These are phyloP conservation scores for Fraxinus xanthoxyloides DNA, from an alignment of 305 asterid species.

Conservation along the genomic window DNA sequence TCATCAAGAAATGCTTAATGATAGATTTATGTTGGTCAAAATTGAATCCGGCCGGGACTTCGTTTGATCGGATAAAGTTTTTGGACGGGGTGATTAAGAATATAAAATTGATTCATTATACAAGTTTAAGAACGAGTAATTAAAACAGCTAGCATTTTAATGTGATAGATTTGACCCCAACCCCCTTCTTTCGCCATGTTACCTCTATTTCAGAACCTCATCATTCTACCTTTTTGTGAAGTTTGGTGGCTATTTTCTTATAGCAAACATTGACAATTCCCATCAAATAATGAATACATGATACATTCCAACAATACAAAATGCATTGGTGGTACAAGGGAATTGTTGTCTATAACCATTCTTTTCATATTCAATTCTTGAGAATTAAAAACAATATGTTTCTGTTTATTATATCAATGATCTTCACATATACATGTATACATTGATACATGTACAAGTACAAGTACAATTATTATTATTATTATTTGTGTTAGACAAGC, in stretches of 20 bases:
- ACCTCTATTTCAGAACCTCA: slow-evolving; percentile 26
- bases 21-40: not conserved
- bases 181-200: slow-evolving; percentile 36
- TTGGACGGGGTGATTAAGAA: not conserved
- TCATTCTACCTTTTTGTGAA: slow-evolving; percentile 3
- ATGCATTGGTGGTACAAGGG: slow-evolving; percentile 17
- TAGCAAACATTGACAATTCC: not conserved
- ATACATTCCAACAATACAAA: slow-evolving; percentile 3
- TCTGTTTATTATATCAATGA: not conserved
- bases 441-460: not conserved
- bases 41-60: not conserved
- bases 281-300: not conserved
- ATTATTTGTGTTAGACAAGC: too few relatives aligned
- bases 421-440: not conserved
- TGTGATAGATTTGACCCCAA: slow-evolving; percentile 20
- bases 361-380: not conserved
- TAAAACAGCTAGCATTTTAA: not conserved
- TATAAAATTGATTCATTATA: not conserved
- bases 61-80: not conserved
- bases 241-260: slow-evolving; percentile 6
- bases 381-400: not conserved
- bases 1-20: not conserved
- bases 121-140: not conserved
- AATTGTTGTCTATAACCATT: slow-evolving; percentile 12
- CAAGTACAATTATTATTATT: not conserved